Conservation (phyloP, 305 asterid genomes). For the Plantago coronopus region DNA sequence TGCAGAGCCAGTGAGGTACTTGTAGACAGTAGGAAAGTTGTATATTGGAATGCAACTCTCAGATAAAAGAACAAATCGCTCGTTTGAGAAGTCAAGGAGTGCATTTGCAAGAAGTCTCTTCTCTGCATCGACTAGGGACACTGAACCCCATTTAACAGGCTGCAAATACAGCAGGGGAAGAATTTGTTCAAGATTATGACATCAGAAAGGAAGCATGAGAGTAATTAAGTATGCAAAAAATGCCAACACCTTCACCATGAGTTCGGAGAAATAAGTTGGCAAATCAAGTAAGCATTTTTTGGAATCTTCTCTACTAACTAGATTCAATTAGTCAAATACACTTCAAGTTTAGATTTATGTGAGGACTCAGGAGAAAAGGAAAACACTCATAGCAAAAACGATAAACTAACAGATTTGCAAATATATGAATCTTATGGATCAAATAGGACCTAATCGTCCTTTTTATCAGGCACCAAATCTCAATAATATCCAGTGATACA, state of each 20-base stretch:
- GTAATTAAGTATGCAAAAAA: neutral
- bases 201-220: neutral
- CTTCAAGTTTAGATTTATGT: no score
- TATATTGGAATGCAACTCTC: conserved; percentile 90
- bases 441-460: neutral
- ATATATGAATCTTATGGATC: neutral
- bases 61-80: conserved; percentile 82
- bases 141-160: conserved; percentile 77
- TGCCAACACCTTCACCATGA: neutral
- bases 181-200: neutral
- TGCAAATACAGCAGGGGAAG: conserved; percentile 22
- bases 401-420: neutral
- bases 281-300: no score
- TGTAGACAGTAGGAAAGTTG: conserved; percentile 65
- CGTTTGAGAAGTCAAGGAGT: conserved; percentile 91
- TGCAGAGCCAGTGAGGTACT: conserved; percentile 55
- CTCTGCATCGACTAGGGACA: conserved; percentile 82
- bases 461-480: neutral
- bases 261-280: neutral
- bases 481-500: neutral
- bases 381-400: neutral
- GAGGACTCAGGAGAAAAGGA: neutral
- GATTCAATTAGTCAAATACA: neutral
- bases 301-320: neutral
- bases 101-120: conserved; percentile 86